Evolutionary conservation across 805 yeast species (phyloP).

Genomic region (Candida alai): DNA sequence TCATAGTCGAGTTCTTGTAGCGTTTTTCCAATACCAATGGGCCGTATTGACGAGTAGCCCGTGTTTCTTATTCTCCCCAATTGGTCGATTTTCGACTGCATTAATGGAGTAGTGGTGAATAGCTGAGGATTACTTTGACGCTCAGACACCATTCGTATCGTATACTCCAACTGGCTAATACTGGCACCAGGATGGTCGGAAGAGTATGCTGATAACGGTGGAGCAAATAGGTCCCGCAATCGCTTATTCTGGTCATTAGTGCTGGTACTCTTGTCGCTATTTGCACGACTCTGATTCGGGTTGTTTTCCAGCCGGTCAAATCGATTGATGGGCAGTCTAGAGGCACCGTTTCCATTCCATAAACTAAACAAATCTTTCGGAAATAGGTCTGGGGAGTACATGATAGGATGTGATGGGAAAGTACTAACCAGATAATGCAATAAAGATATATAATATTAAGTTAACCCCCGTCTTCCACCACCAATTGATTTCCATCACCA

Average conservation of each 20-base stretch:
- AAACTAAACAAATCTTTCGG: conserved; percentile 43
- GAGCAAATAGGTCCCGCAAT: conserved; percentile 33
- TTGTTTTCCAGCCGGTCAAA: not conserved
- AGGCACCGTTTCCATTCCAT: conserved; percentile 26
- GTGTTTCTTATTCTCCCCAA: conserved; percentile 25
- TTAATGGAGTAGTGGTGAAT: conserved; percentile 15
- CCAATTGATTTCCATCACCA: too few species aligned
- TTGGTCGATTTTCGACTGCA: conserved; percentile 19
- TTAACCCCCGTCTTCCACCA: too few species aligned
- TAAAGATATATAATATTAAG: too few species aligned
- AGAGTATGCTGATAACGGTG: conserved; percentile 53
- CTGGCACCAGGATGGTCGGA: conserved; percentile 37
- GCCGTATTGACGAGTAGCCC: conserved; percentile 34
- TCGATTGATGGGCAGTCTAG: conserved; percentile 1
- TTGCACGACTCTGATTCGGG: too few species aligned
- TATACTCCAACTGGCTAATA: conserved; percentile 16
- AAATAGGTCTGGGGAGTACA: conserved; percentile 48
- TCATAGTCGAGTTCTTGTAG: conserved; percentile 36
- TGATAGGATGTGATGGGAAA: conserved; percentile 14
- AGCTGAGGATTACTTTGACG: conserved; percentile 6
- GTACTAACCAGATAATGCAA: too few species aligned
- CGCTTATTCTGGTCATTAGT: conserved; percentile 11
- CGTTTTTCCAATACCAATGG: conserved; percentile 37
- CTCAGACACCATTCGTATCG: conserved; percentile 9
- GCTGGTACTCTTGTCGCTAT: conserved; percentile 1